Base-by-base conservation (phyloP, 2,329 filamentous ascomycete species). In the Tympanopsis confertula region DNA sequence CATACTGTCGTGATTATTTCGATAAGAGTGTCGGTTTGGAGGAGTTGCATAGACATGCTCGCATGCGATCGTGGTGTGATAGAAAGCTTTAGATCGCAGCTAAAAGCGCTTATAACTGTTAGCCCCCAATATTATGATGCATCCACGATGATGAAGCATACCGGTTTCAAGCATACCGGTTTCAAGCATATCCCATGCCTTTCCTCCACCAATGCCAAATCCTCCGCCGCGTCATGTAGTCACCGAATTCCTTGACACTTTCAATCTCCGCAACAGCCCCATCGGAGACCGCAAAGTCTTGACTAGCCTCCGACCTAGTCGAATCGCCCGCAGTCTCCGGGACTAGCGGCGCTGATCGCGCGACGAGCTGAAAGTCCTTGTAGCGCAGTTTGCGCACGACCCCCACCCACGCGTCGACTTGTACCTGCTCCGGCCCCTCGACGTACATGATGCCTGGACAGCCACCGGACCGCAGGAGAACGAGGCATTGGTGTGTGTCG, bases 401-500 rank as follows among this genome's bases (percentile, higher is more conserved):
- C 10, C 61, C 63, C 4, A 86, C 76, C 82, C 82, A 86, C 13
- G 65, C 62, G 40, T 62, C 64, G 3, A 86, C 71, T 1, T 63
- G 63, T 2, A 50, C 47, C 45, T 71, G 66, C n/a, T 67, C 59
- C 3, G 45, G 44, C 2, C 75, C 73, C 51, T 85, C 78, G 36
- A 79, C 82, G 50, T 86, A 85, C 82, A 88, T 87, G 46, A 88
- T 77, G 2, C 83, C 83, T 0, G 83, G 83, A 18, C 70, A 71
- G 2, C 77, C 74, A 10, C 82, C 81, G 43, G 70, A 77, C 19
- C 82, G 71, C 1, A 86, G 61, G 3, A 87, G 60, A 1, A 81
- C 73, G 45, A 72, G 79, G 37, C 78, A 70, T 39, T 75, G 61
- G 45, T 72, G 63, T 35, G 70, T 63, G 20, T 71, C 65, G 5